Conservation (phyloP, 2,329 filamentous ascomycete genomes). For the Sclerotinia subarctica region DNA sequence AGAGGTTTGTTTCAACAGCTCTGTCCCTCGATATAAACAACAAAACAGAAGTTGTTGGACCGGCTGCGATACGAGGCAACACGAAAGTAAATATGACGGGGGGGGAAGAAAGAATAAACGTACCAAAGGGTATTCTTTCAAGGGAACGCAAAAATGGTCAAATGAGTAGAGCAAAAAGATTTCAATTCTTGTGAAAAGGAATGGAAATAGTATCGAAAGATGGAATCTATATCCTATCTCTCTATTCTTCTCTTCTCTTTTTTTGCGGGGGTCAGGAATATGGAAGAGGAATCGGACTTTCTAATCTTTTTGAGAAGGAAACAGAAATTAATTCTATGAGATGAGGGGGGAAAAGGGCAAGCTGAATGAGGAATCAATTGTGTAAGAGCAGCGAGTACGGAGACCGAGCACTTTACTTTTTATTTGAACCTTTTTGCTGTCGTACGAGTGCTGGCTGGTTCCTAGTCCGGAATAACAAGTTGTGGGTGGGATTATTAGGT, state of each 20-base stretch:
- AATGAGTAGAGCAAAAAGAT: neutral
- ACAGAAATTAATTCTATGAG: constrained; percentile 9
- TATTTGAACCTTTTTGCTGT: neutral
- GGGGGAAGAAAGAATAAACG: constrained; percentile 1
- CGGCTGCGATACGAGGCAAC: constrained; percentile 5
- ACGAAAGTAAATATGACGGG: constrained; percentile 1
- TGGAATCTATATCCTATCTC: neutral
- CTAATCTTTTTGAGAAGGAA: neutral
- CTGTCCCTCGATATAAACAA: neutral
- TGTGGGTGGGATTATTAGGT: neutral
- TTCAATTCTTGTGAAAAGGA: constrained; percentile 4
- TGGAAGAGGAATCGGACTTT: neutral
- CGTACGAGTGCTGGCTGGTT: neutral
- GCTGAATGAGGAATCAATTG: neutral
- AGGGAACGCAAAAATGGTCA: neutral
- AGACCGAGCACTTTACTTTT: neutral
- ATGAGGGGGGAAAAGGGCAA: neutral
- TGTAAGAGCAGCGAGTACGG: constrained; percentile 7
- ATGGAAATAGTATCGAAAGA: constrained; percentile 2
- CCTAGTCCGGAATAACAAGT: neutral
- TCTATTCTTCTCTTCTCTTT: neutral
- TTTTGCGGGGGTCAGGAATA: neutral
- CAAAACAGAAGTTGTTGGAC: neutral
- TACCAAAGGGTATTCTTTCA: constrained; percentile 15
- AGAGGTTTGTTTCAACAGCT: neutral